Percentiles rank a stretch among this genome's conserved stretches.
Evolutionary conservation across 495 filamentous ascomycete genomes (phyloP).

Genomic region (Penicillium canescens): DNA sequence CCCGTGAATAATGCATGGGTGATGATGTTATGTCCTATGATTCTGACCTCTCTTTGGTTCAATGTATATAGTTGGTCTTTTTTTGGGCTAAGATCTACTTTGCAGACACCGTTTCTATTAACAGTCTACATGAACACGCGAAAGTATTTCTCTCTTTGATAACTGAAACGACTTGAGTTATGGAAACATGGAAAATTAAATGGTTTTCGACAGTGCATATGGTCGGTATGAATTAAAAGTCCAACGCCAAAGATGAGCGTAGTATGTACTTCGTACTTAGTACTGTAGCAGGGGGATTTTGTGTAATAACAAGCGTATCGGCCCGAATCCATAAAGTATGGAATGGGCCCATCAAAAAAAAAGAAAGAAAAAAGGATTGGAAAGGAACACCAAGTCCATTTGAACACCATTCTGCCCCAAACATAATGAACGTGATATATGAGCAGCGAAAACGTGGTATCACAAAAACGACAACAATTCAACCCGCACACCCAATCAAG

Average conservation of each 20-base stretch:
- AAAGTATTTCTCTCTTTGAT: neutral
- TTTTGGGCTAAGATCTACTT: neutral
- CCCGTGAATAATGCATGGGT: slow-evolving; percentile 6
- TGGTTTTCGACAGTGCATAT: neutral
- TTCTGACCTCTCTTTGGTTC: neutral
- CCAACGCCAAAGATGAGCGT: slow-evolving; percentile 11
- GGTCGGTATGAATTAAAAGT: slow-evolving; percentile 1
- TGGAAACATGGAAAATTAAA: slow-evolving; percentile 8
- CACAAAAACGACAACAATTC: slow-evolving; percentile 7
- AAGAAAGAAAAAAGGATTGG: neutral
- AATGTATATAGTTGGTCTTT: slow-evolving; percentile 9
- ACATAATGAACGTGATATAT: slow-evolving; percentile 13
- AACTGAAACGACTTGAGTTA: slow-evolving; percentile 3
- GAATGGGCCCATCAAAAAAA: neutral
- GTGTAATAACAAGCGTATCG: neutral
- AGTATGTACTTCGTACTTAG: slow-evolving; percentile 7
- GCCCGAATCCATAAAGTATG: neutral
- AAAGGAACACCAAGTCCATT: neutral
- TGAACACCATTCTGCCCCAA: neutral
- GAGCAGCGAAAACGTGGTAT: slow-evolving; percentile 25
- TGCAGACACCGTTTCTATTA: neutral
- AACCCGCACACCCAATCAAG: slow-evolving; percentile 7
- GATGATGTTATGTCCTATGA: slow-evolving; percentile 16
- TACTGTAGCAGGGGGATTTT: neutral
- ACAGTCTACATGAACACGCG: neutral